Percentiles rank a stretch among this genome's conserved stretches.
These are phyloP conservation scores for Bryoerythrophyllum caledonicum DNA, from an alignment of 225 moss, liverwort and hornwort species.

Conservation along the genomic window DNA sequence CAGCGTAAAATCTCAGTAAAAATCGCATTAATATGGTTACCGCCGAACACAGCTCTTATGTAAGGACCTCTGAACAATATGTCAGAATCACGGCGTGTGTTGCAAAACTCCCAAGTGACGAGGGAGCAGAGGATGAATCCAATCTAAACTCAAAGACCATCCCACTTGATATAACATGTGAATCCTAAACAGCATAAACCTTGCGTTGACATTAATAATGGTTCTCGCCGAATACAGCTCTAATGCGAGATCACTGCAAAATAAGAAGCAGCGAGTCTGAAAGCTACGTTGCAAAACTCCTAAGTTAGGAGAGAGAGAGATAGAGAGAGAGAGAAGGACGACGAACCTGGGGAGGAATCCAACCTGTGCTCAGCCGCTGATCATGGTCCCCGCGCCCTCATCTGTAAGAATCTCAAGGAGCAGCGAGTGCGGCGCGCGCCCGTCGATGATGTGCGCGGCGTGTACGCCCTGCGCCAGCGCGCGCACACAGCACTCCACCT, in stretches of 20 bases:
- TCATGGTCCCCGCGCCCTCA: slow-evolving; percentile 95
- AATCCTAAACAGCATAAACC: slow-evolving; percentile 1
- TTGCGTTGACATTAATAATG: not conserved
- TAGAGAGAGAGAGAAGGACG: no score
- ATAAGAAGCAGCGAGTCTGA: no score
- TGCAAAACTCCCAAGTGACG: no score
- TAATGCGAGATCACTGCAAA: no score
- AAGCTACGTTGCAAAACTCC: no score
- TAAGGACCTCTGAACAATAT: no score
- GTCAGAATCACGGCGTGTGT: no score
- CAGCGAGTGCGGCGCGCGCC: slow-evolving; percentile 84
- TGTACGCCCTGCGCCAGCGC: slow-evolving; percentile 86
- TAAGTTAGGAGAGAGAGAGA: no score
- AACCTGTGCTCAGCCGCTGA: slow-evolving; percentile 57
- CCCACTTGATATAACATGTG: not conserved
- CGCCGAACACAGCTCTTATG: no score
- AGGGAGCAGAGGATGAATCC: not conserved
- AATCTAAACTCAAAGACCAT: not conserved
- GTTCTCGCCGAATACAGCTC: no score
- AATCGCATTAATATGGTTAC: no score
- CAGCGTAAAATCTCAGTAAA: no score
- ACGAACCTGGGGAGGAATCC: not conserved
- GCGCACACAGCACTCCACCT: slow-evolving; percentile 80
- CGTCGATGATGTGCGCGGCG: slow-evolving; percentile 90
- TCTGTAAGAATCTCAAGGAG: slow-evolving; percentile 91